Conservation (phyloP, 805 yeast species). For the Candida maesae region DNA sequence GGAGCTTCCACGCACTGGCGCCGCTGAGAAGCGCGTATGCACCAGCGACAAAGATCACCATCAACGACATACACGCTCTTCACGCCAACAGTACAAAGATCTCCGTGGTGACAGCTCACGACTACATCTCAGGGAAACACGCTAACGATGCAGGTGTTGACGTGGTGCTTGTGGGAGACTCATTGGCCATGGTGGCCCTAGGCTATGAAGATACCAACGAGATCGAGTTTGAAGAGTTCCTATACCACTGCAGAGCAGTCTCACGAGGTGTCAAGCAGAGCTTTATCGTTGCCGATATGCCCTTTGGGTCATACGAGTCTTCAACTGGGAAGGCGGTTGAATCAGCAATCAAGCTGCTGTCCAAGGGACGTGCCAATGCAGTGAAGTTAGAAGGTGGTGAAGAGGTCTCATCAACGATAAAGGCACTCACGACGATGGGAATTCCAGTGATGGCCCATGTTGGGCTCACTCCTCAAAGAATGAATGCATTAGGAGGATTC, state of each 20-base stretch:
- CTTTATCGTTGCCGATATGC: slow-evolving; percentile 77
- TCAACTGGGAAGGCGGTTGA: slow-evolving; percentile 59
- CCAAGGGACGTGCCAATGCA: slow-evolving; percentile 55
- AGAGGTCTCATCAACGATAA: slow-evolving; percentile 50
- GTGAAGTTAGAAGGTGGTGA: slow-evolving; percentile 84
- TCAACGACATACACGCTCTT: slow-evolving; percentile 37
- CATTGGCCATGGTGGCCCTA: slow-evolving; percentile 85
- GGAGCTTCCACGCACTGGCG: slow-evolving; percentile 4
- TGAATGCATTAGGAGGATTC: slow-evolving; percentile 78
- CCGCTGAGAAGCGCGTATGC: slow-evolving; percentile 7
- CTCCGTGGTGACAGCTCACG: slow-evolving; percentile 79
- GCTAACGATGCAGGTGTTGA: slow-evolving; percentile 69
- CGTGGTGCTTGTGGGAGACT: slow-evolving; percentile 81
- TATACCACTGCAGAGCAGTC: slow-evolving; percentile 73
- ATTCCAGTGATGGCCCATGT: slow-evolving; percentile 90
- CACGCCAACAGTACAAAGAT: slow-evolving; percentile 36
- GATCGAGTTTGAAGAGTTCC: slow-evolving; percentile 72
- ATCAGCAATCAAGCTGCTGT: slow-evolving; percentile 53
- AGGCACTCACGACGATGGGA: slow-evolving; percentile 59
- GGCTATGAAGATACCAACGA: slow-evolving; percentile 79
- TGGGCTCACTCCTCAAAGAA: slow-evolving; percentile 89
- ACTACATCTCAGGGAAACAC: slow-evolving; percentile 67
- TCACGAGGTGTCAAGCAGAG: slow-evolving; percentile 63
- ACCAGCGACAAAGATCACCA: slow-evolving; percentile 24
- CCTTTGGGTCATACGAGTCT: slow-evolving; percentile 81